Base-by-base conservation (phyloP, 495 filamentous ascomycete genomes). In the Thermothielavioides terrestris region DNA sequence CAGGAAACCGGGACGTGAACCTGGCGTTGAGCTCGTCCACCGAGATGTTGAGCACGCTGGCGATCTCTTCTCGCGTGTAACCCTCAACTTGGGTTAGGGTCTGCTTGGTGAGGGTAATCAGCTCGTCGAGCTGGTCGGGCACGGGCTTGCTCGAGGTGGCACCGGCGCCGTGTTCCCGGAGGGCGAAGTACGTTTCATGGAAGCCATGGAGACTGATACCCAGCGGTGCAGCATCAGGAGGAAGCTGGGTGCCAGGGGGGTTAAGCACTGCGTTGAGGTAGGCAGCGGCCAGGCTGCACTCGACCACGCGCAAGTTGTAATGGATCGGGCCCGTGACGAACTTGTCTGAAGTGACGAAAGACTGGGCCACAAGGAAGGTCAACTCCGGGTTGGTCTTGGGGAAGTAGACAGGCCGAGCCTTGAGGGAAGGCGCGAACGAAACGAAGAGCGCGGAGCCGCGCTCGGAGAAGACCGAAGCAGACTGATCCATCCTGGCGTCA, bases 231-330 rank as follows among this genome's bases (percentile, higher is more conserved):
- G 83, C 80, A 65, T 98, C 92, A 41, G 78, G 65, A 14, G 86
- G 81, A 6, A 98, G 79, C 23, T 67, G 62, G 1, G 77, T 81
- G 41, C 89, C 69, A 10, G 78, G 53, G 75, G 81, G 60, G 57
- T 71, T 73, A 38, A 77, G 58, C 31, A 68, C 65, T 14, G 73
- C 69, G 54, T 78, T 69, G 36, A 80, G 65, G 52, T 73, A 74
- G 21, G 86, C 82, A 2, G 92, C 88, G 11, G 94, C 94, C 27
- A 98, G 77, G 6, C 83, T 89, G 70, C 88, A 94, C 66, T 97
- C 92, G 8, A 96, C 92, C 1, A 98, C 92, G 15, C 92, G 84
- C 6, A 98, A 81, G 67, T 98, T 98, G 74, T 97, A 98, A 72
- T 88, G 88, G 46, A 89, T 81, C 1, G 90, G 90, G 0, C 84